These are phyloP conservation scores for Hymenoscyphus fraxineus DNA, from an alignment of 2,329 filamentous ascomycete species.

Conservation along the genomic window DNA sequence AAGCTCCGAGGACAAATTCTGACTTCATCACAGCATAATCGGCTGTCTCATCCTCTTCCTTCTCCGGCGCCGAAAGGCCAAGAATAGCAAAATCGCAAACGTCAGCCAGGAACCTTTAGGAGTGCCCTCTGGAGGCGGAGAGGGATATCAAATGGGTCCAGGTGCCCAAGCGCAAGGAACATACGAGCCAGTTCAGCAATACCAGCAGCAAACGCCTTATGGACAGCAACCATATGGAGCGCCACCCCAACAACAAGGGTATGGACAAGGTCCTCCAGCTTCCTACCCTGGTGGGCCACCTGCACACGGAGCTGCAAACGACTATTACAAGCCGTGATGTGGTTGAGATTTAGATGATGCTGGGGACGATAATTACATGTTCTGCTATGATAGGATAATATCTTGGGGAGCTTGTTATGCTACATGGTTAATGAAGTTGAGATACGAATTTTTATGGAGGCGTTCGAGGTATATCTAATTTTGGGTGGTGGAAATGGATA, in stretches of 20 bases:
- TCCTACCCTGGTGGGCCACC: background rate
- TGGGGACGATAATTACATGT: background rate
- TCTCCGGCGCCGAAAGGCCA: conserved; percentile 7
- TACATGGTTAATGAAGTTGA: background rate
- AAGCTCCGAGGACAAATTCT: background rate
- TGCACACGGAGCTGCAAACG: background rate
- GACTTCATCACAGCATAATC: background rate
- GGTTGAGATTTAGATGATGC: background rate
- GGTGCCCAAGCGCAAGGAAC: background rate
- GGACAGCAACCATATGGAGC: background rate
- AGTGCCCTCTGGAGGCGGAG: background rate
- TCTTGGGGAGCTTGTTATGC: background rate
- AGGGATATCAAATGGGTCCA: conserved; percentile 2
- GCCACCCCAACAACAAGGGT: conserved; percentile 5
- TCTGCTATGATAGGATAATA: background rate
- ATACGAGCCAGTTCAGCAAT: conserved; percentile 6
- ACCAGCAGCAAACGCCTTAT: conserved; percentile 8
- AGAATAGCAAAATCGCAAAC: background rate
- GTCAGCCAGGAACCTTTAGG: background rate
- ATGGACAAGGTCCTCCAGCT: background rate
- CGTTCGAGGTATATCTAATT: background rate
- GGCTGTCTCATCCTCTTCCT: conserved; percentile 5
- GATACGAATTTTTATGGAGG: background rate
- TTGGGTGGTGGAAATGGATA: background rate
- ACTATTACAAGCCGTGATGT: conserved; percentile 3